Conservation (phyloP, 495 filamentous ascomycete genomes). For the Penicillium lividum region DNA sequence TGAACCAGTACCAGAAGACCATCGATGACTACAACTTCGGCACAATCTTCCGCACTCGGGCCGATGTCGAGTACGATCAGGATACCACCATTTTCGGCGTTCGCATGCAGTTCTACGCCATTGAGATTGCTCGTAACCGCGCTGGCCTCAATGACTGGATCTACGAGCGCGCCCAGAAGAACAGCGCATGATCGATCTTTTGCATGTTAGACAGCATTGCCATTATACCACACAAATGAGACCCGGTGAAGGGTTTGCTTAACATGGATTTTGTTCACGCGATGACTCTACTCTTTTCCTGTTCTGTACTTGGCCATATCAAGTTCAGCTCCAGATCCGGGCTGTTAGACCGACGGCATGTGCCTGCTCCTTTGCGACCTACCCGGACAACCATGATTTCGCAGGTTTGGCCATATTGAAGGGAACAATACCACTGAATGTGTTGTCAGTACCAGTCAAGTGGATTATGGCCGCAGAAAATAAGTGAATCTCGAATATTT, state of each 20-base stretch:
- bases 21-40: conserved; percentile 97
- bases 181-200: conserved; percentile 31
- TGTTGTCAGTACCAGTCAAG: background rate
- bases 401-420: background rate
- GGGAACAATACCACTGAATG: background rate
- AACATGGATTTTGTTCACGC: background rate
- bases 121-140: conserved; percentile 92
- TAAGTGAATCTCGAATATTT: background rate
- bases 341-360: conserved; percentile 25
- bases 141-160: conserved; percentile 95
- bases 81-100: conserved; percentile 84
- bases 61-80: conserved; percentile 81
- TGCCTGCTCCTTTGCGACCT: conserved; percentile 9
- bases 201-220: background rate
- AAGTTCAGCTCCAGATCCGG: conserved; percentile 20
- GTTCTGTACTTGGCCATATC: background rate
- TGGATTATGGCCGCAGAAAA: background rate
- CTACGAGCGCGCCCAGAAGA: conserved; percentile 69
- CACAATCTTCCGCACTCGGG: conserved; percentile 78
- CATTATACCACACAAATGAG: background rate
- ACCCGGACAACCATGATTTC: background rate
- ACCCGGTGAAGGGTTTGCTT: background rate
- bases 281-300: background rate
- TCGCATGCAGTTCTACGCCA: conserved; percentile 97
- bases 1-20: conserved; percentile 90